Evolutionary conservation across 176 grass and related monocot genomes (phyloP).

Genomic region (Urochloa ruziziensis): DNA sequence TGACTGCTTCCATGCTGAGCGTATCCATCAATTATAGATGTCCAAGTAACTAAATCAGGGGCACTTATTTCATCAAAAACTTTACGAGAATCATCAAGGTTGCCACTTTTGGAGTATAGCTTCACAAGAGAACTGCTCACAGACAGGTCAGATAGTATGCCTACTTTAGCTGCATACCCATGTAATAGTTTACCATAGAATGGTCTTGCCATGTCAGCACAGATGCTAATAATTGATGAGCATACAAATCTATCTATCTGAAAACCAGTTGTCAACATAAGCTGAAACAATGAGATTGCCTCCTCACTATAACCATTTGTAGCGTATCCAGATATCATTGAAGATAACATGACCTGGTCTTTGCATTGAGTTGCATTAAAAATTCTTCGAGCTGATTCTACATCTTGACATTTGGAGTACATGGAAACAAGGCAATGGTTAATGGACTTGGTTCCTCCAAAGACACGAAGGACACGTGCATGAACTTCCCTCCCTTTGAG

Average conservation of each 20-base stretch:
- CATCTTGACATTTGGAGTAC: constrained; percentile 63
- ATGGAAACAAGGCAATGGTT: constrained; percentile 54
- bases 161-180: constrained; percentile 48
- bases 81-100: constrained; percentile 59
- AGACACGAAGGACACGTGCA: constrained; percentile 45
- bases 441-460: constrained; percentile 29
- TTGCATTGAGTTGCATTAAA: constrained; percentile 52
- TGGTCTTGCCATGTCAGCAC: constrained; percentile 49
- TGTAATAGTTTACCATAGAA: constrained; percentile 55
- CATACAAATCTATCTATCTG: constrained; percentile 57
- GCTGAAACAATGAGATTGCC: constrained; percentile 50
- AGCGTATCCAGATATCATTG: constrained; percentile 64
- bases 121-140: constrained; percentile 66
- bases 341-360: constrained; percentile 58
- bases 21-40: constrained; percentile 77
- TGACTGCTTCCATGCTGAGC: constrained; percentile 60
- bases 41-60: constrained; percentile 77
- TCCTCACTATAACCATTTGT: constrained; percentile 57
- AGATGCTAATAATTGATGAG: constrained; percentile 62
- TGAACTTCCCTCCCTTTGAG: constrained; percentile 69
- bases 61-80: constrained; percentile 66
- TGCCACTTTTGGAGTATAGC: constrained; percentile 70
- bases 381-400: constrained; percentile 47
- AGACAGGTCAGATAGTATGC: constrained; percentile 49
- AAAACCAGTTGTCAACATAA: constrained; percentile 41